Evolutionary conservation across 352 stramenopile genomes (phyloP).

Genomic region (Pythium chondricola): DNA sequence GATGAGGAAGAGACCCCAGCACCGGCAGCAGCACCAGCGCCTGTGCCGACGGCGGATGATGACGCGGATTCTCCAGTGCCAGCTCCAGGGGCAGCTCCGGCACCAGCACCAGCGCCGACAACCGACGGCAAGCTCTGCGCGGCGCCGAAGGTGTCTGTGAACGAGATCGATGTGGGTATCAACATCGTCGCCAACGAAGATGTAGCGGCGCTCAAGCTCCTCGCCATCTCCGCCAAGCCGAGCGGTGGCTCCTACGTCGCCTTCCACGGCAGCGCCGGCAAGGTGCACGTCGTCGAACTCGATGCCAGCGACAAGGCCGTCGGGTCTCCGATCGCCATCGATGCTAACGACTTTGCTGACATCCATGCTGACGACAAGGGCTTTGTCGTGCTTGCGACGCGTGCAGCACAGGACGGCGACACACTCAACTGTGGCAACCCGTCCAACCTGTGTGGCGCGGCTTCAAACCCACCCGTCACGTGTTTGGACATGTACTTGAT

Average conservation of each 20-base stretch:
- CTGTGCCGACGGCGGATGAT: constrained; percentile 1
- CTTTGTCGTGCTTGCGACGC: constrained; percentile 46
- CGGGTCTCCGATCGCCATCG: constrained; percentile 22
- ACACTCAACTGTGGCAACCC: constrained; percentile 57
- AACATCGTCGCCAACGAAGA: constrained; percentile 37
- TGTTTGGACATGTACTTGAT: constrained; percentile 66
- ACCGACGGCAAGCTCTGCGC: constrained; percentile 34
- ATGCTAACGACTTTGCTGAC: constrained; percentile 50
- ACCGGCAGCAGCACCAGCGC: neutral
- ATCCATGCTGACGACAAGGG: constrained; percentile 48
- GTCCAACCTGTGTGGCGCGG: constrained; percentile 40
- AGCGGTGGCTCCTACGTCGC: constrained; percentile 38
- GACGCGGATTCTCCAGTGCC: neutral
- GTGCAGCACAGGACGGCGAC: constrained; percentile 38
- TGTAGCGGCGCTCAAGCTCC: constrained; percentile 37
- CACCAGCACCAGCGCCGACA: neutral
- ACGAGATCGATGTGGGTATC: constrained; percentile 32
- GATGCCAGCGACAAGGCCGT: constrained; percentile 44
- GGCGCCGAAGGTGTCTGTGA: constrained; percentile 32
- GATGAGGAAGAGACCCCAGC: neutral
- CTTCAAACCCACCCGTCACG: constrained; percentile 27
- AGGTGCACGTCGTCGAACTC: constrained; percentile 37
- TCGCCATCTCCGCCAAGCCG: constrained; percentile 38
- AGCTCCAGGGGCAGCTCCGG: neutral
- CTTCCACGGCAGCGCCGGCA: constrained; percentile 38